Conservation (phyloP, 805 yeast genomes). For the Candida insectorum region DNA sequence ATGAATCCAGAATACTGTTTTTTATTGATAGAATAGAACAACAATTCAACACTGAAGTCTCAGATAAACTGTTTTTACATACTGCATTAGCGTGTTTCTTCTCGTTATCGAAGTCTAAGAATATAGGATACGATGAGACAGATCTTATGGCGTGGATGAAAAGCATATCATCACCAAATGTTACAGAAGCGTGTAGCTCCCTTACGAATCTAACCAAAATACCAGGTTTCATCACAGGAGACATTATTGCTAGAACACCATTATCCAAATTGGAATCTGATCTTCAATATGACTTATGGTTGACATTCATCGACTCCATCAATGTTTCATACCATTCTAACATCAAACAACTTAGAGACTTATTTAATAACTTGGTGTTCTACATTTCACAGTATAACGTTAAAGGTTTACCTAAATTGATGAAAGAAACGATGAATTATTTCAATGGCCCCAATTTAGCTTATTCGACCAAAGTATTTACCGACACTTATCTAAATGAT, state of each 20-base stretch:
- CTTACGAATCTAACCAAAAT: conserved; percentile 25
- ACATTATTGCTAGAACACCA: conserved; percentile 38
- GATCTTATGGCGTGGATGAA: conserved; percentile 27
- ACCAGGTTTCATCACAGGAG: conserved; percentile 38
- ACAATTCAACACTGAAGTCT: background rate
- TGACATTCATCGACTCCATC: conserved; percentile 20
- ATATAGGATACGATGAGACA: background rate
- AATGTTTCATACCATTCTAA: conserved; percentile 18
- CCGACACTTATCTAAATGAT: conserved; percentile 18
- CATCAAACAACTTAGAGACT: conserved; percentile 15
- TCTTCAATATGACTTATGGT: conserved; percentile 38
- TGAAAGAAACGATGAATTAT: conserved; percentile 15
- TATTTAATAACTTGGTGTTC: conserved; percentile 25
- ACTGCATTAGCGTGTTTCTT: conserved; percentile 1
- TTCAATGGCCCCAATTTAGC: conserved; percentile 19
- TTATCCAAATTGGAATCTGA: conserved; percentile 24
- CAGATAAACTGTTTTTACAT: background rate
- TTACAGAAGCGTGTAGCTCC: conserved; percentile 29
- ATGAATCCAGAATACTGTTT: background rate
- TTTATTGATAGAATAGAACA: too few species aligned
- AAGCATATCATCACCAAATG: conserved; percentile 26
- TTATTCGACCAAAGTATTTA: conserved; percentile 17
- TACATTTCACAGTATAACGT: conserved; percentile 24
- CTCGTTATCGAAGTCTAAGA: background rate
- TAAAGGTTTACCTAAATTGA: conserved; percentile 16